phyloP scores from a whole-genome alignment of 2,329 filamentous ascomycete species.

The Didymella pinodella region DNA sequence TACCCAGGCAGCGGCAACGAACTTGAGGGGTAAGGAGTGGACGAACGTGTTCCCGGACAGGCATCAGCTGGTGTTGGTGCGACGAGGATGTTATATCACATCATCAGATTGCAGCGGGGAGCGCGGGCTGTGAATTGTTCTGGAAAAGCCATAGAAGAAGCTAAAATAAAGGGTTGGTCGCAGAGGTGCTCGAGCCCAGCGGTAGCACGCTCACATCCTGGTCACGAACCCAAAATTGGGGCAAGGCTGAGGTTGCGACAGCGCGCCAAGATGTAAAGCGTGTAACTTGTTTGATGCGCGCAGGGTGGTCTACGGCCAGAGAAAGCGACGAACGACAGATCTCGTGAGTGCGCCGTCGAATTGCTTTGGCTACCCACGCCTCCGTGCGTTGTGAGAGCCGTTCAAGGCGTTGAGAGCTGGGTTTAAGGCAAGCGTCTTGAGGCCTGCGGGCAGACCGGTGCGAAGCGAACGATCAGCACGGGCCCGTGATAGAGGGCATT shows the following conservation, averaged over 20 bases:
- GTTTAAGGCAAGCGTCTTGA: constrained; percentile 11
- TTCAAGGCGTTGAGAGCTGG: constrained; percentile 3
- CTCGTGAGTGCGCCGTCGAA: not conserved
- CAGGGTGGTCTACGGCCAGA: constrained; percentile 24
- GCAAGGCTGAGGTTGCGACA: constrained; percentile 46
- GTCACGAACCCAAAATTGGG: constrained; percentile 47
- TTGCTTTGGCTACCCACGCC: constrained; percentile 2
- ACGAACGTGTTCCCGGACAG: constrained; percentile 44
- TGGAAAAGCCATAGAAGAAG: constrained; percentile 50
- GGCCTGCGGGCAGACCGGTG: constrained; percentile 19
- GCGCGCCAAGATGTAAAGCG: constrained; percentile 40
- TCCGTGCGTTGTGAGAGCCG: constrained; percentile 9
- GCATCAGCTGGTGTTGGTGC: constrained; percentile 41
- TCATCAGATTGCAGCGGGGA: constrained; percentile 48
- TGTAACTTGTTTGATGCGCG: constrained; percentile 37
- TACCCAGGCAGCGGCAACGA: constrained; percentile 31
- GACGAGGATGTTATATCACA: constrained; percentile 50
- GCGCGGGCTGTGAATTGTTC: constrained; percentile 47
- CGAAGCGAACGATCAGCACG: constrained; percentile 28
- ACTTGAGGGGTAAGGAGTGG: constrained; percentile 41
- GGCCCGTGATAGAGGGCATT: constrained; percentile 21
- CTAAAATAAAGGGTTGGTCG: constrained; percentile 43
- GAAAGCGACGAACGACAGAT: constrained; percentile 13
- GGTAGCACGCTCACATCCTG: constrained; percentile 37
- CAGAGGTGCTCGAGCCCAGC: constrained; percentile 40